These are phyloP conservation scores for Moniliophthora roreri DNA, from an alignment of 1,284 basidiomycete species.

Conservation along the genomic window DNA sequence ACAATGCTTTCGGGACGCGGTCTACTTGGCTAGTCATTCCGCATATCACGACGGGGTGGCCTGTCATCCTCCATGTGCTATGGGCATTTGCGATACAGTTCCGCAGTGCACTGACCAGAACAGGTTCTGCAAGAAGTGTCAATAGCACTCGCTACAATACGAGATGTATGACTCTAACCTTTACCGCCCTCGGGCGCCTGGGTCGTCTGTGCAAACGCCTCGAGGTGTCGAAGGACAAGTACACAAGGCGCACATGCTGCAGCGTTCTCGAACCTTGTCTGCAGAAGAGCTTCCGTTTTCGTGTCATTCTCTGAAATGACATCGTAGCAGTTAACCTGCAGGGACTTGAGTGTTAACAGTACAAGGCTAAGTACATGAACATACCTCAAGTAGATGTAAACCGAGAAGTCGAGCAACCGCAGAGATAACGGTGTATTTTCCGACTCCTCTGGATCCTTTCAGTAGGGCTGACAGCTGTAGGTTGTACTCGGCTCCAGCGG, in stretches of 20 bases:
- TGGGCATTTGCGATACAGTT: slow-evolving; percentile 64
- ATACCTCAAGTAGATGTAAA: slow-evolving; percentile 80
- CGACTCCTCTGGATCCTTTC: slow-evolving; percentile 72
- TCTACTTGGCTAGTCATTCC: slow-evolving; percentile 77
- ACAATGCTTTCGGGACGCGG: slow-evolving; percentile 64
- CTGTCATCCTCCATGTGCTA: slow-evolving; percentile 55
- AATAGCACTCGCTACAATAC: background rate
- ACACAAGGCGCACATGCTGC: slow-evolving; percentile 83
- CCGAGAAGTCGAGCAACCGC: slow-evolving; percentile 67
- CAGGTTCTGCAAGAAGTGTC: slow-evolving; percentile 46
- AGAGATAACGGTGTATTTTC: slow-evolving; percentile 65
- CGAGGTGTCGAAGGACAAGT: slow-evolving; percentile 80
- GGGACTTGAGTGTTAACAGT: background rate
- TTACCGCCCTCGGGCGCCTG: slow-evolving; percentile 69
- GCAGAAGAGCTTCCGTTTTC: slow-evolving; percentile 79
- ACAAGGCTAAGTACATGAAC: slow-evolving; percentile 14
- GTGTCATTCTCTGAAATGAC: slow-evolving; percentile 79
- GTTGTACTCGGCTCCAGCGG: slow-evolving; percentile 56
- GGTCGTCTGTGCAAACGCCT: slow-evolving; percentile 78
- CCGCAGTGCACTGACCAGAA: slow-evolving; percentile 60
- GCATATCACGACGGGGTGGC: slow-evolving; percentile 71
- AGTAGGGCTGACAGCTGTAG: slow-evolving; percentile 69
- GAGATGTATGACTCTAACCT: slow-evolving; percentile 37
- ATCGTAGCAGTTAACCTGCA: slow-evolving; percentile 86
- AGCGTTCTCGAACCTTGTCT: slow-evolving; percentile 80